Percentiles rank a stretch among this genome's conserved stretches.
phyloP scores from a whole-genome alignment of 208 protist species.

The Tritrichomonas foetus region DNA sequence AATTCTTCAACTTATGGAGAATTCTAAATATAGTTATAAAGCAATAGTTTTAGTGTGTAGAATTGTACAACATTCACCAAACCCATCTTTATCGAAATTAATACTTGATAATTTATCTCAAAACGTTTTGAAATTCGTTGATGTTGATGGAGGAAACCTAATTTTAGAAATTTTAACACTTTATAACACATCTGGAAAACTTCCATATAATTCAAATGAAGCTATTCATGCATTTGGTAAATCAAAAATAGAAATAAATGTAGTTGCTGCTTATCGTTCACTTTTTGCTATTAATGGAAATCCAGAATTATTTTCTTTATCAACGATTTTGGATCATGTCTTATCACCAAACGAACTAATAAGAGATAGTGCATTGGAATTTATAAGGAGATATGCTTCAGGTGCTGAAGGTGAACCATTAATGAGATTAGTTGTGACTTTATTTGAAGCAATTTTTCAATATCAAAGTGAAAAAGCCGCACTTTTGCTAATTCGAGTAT shows the following conservation, averaged over 20 bases:
- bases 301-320: background rate
- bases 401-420: no score
- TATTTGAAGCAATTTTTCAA: no score
- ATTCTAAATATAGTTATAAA: no score
- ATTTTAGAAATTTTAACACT: background rate
- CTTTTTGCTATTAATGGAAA: background rate
- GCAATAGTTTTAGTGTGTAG: background rate
- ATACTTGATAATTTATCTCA: background rate
- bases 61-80: background rate
- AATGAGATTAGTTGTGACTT: no score
- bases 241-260: background rate
- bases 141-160: background rate
- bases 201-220: no score
- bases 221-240: background rate
- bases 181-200: no score
- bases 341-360: background rate
- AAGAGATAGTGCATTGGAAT: background rate
- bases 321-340: background rate
- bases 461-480: no score
- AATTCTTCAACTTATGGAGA: background rate
- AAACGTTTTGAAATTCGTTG: background rate
- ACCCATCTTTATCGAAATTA: background rate
- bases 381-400: background rate
- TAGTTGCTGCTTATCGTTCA: background rate
- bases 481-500: no score